Evolutionary conservation across 108 stramenopile genomes (phyloP), one percentile per base, ranked within the genome.

Genomic region (Pinguiococcus pyrenoidosus): DNA sequence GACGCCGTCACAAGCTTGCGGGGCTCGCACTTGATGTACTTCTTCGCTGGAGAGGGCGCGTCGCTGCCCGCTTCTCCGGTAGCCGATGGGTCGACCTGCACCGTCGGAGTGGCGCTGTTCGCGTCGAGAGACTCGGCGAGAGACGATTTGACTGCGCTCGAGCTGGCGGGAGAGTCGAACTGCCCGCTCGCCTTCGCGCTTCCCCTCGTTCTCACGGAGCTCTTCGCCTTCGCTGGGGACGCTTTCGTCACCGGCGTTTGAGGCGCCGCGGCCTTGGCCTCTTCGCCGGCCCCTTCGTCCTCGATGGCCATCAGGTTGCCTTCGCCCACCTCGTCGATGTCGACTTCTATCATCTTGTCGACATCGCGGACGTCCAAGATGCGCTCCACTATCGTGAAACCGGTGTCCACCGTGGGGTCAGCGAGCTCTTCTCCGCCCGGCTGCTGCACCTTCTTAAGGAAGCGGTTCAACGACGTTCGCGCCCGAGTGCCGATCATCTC

Each of bases 401-500:
- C 9, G 18, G 18, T n/a, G 10, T n/a, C 40, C 40, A 42, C n/a
- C 40, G 33, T 21, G 26, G 58, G 58, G 40, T 59, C 58, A 34
- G 50, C 49, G 29, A 38, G 3, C 22, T 59, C 58, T 12, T 59
- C 58, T 1, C 50, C 58, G 13, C 42, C 47, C 21, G 3, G 25
- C 20, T 5, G 5, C 25, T 27, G 9, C 13, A 8, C 21, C 44
- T 13, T 3, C 12, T 22, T 8, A 8, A 45, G 5, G 29, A 29
- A 8, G n/a, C 13, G n/a, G 24, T 23, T 23, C 21, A 23, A 16
- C 24, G 29, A 5, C 3, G 25, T 16, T 5, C 21, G 25, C 14
- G 44, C 25, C 9, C 4, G 9, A 8, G 4, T 45, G 24, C 44
- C 44, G 16, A 8, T 8, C 14, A 7, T 73, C 54, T 84, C 83